These are phyloP conservation scores for Rickenella mellea DNA, from an alignment of 768 basidiomycete species.

Conservation along the genomic window DNA sequence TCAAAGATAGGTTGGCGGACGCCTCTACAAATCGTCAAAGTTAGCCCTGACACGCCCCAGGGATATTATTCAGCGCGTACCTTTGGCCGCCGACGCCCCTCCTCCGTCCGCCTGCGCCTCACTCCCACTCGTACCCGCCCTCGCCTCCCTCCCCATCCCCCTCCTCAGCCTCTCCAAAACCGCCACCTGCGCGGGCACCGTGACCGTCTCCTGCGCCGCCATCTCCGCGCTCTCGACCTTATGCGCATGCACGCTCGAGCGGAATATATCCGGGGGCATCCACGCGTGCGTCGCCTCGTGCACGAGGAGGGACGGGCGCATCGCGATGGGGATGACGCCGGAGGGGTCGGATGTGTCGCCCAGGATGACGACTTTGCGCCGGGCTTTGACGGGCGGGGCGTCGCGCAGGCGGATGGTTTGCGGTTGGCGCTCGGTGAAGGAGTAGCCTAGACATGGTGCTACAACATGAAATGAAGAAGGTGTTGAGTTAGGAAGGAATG, in stretches of 20 bases:
- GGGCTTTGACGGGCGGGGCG: constrained; percentile 57
- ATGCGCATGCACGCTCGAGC: neutral
- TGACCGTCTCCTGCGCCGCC: neutral
- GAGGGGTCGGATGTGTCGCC: constrained; percentile 82
- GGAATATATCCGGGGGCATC: constrained; percentile 50
- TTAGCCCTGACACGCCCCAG: too few relatives aligned
- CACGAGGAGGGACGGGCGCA: constrained; percentile 61
- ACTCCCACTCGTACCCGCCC: constrained; percentile 59
- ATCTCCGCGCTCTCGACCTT: neutral
- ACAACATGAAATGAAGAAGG: constrained; percentile 20
- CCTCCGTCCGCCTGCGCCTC: too few relatives aligned
- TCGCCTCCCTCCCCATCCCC: too few relatives aligned
- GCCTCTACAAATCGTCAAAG: too few relatives aligned
- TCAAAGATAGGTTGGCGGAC: too few relatives aligned
- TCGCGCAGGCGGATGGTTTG: constrained; percentile 60
- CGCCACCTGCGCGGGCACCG: too few relatives aligned
- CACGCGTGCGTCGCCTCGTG: constrained; percentile 90
- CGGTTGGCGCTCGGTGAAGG: constrained; percentile 57
- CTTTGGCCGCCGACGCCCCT: too few relatives aligned
- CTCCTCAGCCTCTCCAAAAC: too few relatives aligned
- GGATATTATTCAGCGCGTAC: too few relatives aligned
- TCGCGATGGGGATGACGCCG: constrained; percentile 49
- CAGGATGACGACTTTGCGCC: constrained; percentile 70
- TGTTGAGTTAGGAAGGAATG: neutral
- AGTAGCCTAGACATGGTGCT: constrained; percentile 74